A percentile compares a stretch with the other conserved stretches of the same genome.
Conservation (phyloP, 2,329 filamentous ascomycete species). For the Penicillium sp. region DNA sequence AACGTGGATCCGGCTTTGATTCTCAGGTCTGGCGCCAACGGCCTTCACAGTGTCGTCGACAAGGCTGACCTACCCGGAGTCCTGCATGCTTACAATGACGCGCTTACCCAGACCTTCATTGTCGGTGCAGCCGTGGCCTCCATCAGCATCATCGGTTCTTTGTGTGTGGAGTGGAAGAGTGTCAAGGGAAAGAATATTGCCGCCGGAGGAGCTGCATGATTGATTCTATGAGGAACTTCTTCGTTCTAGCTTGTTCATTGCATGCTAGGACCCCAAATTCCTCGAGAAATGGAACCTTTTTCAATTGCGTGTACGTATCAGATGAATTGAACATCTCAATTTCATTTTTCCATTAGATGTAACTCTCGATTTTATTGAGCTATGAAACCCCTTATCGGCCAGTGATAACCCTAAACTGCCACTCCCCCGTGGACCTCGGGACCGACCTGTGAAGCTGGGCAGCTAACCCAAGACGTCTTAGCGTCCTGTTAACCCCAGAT, state of each 20-base stretch:
- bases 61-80: not conserved
- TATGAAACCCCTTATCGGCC: not conserved
- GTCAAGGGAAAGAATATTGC: slow-evolving; percentile 4
- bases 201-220: not conserved
- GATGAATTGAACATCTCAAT: too few relatives aligned
- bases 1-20: not conserved
- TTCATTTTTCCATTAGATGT: not conserved
- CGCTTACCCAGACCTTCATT: not conserved
- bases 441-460: not conserved
- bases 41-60: not conserved
- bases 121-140: not conserved
- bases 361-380: not conserved
- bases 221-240: too few relatives aligned
- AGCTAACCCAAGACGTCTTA: slow-evolving; percentile 6
- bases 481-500: slow-evolving; percentile 6
- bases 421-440: not conserved
- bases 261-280: not conserved
- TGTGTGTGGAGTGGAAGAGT: slow-evolving; percentile 6
- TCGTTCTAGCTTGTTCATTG: not conserved
- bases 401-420: slow-evolving; percentile 2
- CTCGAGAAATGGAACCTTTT: not conserved
- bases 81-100: not conserved
- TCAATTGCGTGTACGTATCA: not conserved
- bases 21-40: not conserved
- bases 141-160: not conserved